Conservation (phyloP, 2,329 filamentous ascomycete genomes). For the Sordariomycetes sp. region DNA sequence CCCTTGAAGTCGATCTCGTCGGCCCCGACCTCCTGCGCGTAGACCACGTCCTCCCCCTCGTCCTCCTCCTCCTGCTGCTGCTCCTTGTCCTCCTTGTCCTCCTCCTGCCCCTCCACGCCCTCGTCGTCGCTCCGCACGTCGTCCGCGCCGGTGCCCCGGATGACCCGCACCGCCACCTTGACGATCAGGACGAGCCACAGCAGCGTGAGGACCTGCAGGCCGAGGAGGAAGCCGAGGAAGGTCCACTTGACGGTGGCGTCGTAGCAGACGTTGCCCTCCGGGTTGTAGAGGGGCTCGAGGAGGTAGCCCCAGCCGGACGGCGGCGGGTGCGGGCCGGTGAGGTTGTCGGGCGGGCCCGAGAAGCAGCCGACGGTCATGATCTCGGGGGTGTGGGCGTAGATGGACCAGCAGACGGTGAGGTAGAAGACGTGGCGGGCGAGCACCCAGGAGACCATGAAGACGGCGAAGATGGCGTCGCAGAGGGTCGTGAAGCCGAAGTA, state of each 20-base stretch:
- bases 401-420: slow-evolving; percentile 69
- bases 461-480: slow-evolving; percentile 74
- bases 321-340: slow-evolving; percentile 41
- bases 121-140: slow-evolving; percentile 85
- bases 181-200: slow-evolving; percentile 88
- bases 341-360: slow-evolving; percentile 40
- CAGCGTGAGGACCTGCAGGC: slow-evolving; percentile 69
- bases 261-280: slow-evolving; percentile 70
- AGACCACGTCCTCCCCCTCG: slow-evolving; percentile 40
- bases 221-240: slow-evolving; percentile 68
- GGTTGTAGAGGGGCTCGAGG: slow-evolving; percentile 61
- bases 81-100: slow-evolving; percentile 67
- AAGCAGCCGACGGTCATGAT: slow-evolving; percentile 65
- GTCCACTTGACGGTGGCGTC: slow-evolving; percentile 61
- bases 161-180: slow-evolving; percentile 68
- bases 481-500: slow-evolving; percentile 67
- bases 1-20: slow-evolving; percentile 58
- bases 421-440: slow-evolving; percentile 74
- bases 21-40: slow-evolving; percentile 68
- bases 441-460: slow-evolving; percentile 83
- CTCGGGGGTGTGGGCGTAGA: slow-evolving; percentile 54
- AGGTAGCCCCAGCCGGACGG: slow-evolving; percentile 50
- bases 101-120: slow-evolving; percentile 59
- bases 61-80: slow-evolving; percentile 51
- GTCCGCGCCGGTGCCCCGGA: slow-evolving; percentile 68